Percentiles rank a stretch among this genome's conserved stretches.
phyloP scores from a whole-genome alignment of 768 basidiomycete genomes.

The Agrocybe praecox region DNA sequence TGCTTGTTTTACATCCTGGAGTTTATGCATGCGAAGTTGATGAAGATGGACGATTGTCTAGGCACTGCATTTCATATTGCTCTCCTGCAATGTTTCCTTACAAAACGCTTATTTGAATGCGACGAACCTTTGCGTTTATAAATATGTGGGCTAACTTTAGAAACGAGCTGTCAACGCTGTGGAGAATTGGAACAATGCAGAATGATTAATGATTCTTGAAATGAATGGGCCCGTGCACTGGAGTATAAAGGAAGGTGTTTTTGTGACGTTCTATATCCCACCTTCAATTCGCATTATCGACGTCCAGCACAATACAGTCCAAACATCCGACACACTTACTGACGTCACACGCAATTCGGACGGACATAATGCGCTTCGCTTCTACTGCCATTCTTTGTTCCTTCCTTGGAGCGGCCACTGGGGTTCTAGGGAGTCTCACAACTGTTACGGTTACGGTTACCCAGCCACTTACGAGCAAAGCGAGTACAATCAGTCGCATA shows the following conservation, averaged over 20 bases:
- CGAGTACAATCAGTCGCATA: neutral
- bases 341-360: neutral
- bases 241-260: neutral
- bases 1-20: too few relatives aligned
- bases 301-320: neutral
- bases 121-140: too few relatives aligned
- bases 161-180: neutral
- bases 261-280: neutral
- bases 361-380: neutral
- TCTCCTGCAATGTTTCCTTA: too few relatives aligned
- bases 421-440: neutral
- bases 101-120: too few relatives aligned
- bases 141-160: too few relatives aligned
- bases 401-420: neutral
- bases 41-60: too few relatives aligned
- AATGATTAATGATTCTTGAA: neutral
- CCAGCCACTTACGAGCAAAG: neutral
- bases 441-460: neutral
- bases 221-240: neutral
- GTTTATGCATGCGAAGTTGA: too few relatives aligned
- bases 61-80: too few relatives aligned
- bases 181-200: neutral
- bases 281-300: neutral
- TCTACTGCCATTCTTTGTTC: neutral
- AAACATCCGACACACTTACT: neutral